Evolutionary conservation across 192 early-diverging fungal genomes (phyloP), one percentile per base, ranked within the genome.

Genomic region (Chytriomyces sp.): DNA sequence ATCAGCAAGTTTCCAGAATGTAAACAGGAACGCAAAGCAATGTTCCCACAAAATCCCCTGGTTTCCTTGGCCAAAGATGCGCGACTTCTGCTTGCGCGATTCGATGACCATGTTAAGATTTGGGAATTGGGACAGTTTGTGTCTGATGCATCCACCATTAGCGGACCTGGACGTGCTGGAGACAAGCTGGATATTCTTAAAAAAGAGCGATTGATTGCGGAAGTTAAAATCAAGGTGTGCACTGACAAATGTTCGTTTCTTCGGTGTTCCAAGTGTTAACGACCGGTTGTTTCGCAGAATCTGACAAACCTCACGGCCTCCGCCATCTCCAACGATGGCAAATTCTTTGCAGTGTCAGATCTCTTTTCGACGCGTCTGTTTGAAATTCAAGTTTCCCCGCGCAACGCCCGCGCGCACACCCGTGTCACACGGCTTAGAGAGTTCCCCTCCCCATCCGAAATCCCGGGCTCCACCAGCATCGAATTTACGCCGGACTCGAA

Each of bases 331-430:
- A 83, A 91, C 63, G 88, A 95, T 79, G 95, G 95, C 16, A 67
- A 83, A 10, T 93, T 94, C 91, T 88, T 99, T 65, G 93, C 93
- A 3, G 91, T 92, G 6, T 89, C 95, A 20, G 92, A 96, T 75
- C 86, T 92, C 23, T 89, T 93, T 28, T 67, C 66, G 46, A 80
- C 86, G 11, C 83, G 81, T 53, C 67, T 88, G 20, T 88, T 82
- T 72, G 43, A 60, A 0, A 63, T 87, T 18, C 26, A 13, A 45
- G 6, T 48, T 61, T 24, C 63, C 16, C 43, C 47, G 20, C 57
- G 18, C 65, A 26, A 47, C 26, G 35, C 65, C 45, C 16, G 16
- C 45, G 62, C 46, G 24, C 35, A 35, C 35, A 35, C 35, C 35
- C 43, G 45, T 28, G 26, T 68, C 7, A 49, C 62, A 43, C 65